Conservation (phyloP, 768 basidiomycete species). For the Agaricus subrufescens region DNA sequence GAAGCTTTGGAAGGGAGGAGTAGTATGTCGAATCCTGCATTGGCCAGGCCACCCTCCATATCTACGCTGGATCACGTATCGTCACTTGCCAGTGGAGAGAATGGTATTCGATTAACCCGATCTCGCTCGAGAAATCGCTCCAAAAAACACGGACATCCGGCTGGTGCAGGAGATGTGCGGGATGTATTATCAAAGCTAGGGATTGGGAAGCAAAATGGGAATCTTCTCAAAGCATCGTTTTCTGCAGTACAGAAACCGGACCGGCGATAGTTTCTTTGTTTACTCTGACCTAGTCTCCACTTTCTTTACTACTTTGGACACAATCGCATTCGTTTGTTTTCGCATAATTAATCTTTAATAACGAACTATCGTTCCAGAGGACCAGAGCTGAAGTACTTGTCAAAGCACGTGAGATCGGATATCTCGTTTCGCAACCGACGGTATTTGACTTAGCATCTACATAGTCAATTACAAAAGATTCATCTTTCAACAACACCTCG, state of each 20-base stretch:
- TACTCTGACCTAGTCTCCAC: not conserved
- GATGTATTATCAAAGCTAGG: constrained; percentile 82
- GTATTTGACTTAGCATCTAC: not conserved
- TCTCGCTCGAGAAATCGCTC: constrained; percentile 41
- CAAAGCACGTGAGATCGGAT: constrained; percentile 5
- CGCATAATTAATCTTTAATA: not conserved
- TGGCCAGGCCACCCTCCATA: constrained; percentile 65
- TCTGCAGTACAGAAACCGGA: constrained; percentile 32
- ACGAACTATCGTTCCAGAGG: not conserved
- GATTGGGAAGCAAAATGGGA: constrained; percentile 67
- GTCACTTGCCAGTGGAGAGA: constrained; percentile 36
- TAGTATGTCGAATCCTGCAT: constrained; percentile 74
- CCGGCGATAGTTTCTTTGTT: not conserved
- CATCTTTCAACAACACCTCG: no score
- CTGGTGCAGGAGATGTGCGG: constrained; percentile 65
- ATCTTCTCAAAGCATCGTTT: constrained; percentile 69
- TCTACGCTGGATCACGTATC: constrained; percentile 73
- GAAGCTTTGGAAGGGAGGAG: constrained; percentile 86
- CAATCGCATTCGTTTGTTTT: not conserved
- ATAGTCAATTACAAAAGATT: not conserved
- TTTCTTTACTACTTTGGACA: not conserved
- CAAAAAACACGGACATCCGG: constrained; percentile 44
- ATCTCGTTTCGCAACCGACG: not conserved
- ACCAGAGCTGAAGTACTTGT: not conserved
- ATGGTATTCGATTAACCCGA: constrained; percentile 36